These are phyloP conservation scores for Acrodontium crateriforme DNA, from an alignment of 2,329 filamentous ascomycete species.

Conservation along the genomic window DNA sequence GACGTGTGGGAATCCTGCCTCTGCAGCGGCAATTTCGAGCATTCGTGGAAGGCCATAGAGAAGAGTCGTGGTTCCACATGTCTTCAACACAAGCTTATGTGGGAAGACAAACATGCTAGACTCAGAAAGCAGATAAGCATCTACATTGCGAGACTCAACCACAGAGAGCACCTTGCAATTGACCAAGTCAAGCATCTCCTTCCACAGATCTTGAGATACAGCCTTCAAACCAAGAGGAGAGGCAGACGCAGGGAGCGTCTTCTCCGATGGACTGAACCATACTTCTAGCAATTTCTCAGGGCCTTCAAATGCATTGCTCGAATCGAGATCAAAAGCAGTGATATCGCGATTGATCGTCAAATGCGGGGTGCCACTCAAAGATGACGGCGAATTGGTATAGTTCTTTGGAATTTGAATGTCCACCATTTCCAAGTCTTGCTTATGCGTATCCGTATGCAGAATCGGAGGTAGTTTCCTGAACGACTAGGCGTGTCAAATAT, in stretches of 20 bases:
- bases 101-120: constrained; percentile 99
- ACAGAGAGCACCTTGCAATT: constrained; percentile 97
- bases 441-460: no score
- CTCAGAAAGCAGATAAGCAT: constrained; percentile 93
- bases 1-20: constrained; percentile 79
- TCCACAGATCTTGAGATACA: constrained; percentile 75
- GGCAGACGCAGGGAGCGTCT: constrained; percentile 55
- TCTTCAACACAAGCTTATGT: constrained; percentile 99
- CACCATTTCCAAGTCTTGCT: constrained; percentile 55
- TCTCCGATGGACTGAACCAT: constrained; percentile 80
- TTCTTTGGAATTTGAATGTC: constrained; percentile 61
- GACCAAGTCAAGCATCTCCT: constrained; percentile 92
- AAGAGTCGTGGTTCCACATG: constrained; percentile 90
- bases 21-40: constrained; percentile 74
- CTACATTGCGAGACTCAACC: constrained; percentile 82
- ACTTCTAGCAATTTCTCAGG: constrained; percentile 97
- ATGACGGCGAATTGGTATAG: constrained; percentile 65
- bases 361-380: constrained; percentile 61
- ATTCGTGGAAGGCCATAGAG: constrained; percentile 80
- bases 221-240: constrained; percentile 71
- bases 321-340: constrained; percentile 72
- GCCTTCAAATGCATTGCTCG: constrained; percentile 90
- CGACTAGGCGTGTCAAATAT: no score
- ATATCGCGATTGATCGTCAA: constrained; percentile 95
- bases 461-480: no score